phyloP scores from a whole-genome alignment of 768 basidiomycete genomes.

The Chlorophyllum brunneum region DNA sequence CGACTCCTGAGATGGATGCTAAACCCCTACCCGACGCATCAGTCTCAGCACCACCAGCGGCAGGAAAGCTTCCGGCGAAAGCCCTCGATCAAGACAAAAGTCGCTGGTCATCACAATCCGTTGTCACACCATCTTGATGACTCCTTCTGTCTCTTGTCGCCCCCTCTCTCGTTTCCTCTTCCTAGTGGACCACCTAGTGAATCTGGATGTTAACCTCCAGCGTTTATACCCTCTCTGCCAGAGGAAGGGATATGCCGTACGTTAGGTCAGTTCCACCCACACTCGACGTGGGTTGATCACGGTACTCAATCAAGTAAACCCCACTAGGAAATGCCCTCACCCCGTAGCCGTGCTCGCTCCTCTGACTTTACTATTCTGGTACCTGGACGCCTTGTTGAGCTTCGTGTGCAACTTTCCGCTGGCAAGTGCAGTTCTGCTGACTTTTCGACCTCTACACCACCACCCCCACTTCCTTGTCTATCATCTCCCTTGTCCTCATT shows the following conservation, averaged over 20 bases:
- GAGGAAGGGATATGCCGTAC: too few relatives aligned
- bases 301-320: background rate
- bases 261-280: too few relatives aligned
- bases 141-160: background rate
- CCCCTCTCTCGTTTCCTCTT: background rate
- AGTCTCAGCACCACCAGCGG: slow-evolving; percentile 21
- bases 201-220: background rate
- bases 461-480: background rate
- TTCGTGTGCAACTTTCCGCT: background rate
- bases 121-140: slow-evolving; percentile 9
- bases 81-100: slow-evolving; percentile 73
- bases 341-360: background rate
- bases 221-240: too few relatives aligned
- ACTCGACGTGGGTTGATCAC: too few relatives aligned
- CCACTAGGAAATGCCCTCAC: background rate
- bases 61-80: slow-evolving; percentile 25
- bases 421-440: background rate
- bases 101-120: slow-evolving; percentile 24
- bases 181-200: background rate
- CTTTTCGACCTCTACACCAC: too few relatives aligned
- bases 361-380: too few relatives aligned
- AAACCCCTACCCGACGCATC: slow-evolving; percentile 23
- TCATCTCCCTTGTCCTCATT: too few relatives aligned
- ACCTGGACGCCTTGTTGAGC: background rate
- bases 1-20: slow-evolving; percentile 24